Evolutionary conservation across 2,329 filamentous ascomycete genomes (phyloP), one percentile per base, ranked within the genome.

Genomic region (Neofusicoccum laricinum): DNA sequence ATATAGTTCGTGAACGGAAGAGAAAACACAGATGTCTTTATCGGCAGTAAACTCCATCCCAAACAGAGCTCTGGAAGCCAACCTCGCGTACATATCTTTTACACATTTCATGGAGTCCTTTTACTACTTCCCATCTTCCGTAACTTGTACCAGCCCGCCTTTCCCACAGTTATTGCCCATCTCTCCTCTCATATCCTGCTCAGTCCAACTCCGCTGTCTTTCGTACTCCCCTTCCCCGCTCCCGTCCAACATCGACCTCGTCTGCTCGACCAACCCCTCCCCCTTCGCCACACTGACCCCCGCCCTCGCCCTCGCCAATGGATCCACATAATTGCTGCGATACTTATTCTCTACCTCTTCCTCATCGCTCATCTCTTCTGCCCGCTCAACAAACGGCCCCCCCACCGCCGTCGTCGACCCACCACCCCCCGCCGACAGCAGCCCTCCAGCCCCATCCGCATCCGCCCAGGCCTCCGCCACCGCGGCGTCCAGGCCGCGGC

Each of bases 251-350:
- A 61, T 49, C 32, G 34, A 14, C 30, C 45, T 49, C 19, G 32
- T 36, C 34, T 21, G 19, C 45, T 40, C 14, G 2, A 61, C 46
- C 34, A 61, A 50, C 4, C 58, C 58, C 19, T 61, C 58, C 8
- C 58, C 58, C 58, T 61, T 61, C 4, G 55, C 55, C 1, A 59
- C 55, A 36, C 58, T 61, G 45, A 61, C 43, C 8, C 45, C 58
- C 21, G 58, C 46, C 46, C 58, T 50, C 17, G 58, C 46, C 45
- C 58, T 38, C 21, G 58, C 58, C 15, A 61, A 36, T 15, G 55
- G 55, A 34, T 59, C 55, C 1, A 15, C n/a, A 19, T 46, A 59
- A 43, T 7, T 17, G 1, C 14, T 15, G 15, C 7, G n/a, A 17
- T 17, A 8, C 14, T 17, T 3, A 12, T 15, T 15, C 40, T 17